Evolutionary conservation across 2,329 filamentous ascomycete species (phyloP).

Genomic region (Trichoderma sp.): DNA sequence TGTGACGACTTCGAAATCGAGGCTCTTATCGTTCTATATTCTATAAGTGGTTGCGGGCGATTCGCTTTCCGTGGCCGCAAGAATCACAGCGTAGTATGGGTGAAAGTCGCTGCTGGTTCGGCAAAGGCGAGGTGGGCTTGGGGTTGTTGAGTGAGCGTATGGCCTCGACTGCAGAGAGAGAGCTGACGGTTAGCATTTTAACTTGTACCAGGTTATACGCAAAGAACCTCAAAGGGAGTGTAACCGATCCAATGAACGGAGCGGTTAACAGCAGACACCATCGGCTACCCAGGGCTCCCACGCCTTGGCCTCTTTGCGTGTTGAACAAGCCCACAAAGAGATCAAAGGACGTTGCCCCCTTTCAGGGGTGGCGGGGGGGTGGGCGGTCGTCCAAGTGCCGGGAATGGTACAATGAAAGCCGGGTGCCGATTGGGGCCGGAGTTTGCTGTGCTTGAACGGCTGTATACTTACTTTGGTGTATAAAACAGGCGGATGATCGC

Average conservation of each 20-base stretch:
- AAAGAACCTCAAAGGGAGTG: slow-evolving; percentile 3
- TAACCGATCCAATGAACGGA: slow-evolving; percentile 16
- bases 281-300: slow-evolving; percentile 9
- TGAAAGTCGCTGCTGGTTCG: slow-evolving; percentile 11
- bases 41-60: background rate
- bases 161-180: slow-evolving; percentile 3
- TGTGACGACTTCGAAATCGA: background rate
- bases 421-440: slow-evolving; percentile 8
- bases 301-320: slow-evolving; percentile 8
- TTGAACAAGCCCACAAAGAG: slow-evolving; percentile 15
- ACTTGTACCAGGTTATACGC: slow-evolving; percentile 9
- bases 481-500: background rate
- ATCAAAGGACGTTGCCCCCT: background rate
- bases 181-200: slow-evolving; percentile 18
- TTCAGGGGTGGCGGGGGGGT: slow-evolving; percentile 1
- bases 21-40: slow-evolving; percentile 4
- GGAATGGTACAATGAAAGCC: slow-evolving; percentile 1
- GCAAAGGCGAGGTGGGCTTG: slow-evolving; percentile 7
- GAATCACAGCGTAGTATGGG: slow-evolving; percentile 1
- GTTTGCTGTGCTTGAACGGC: slow-evolving; percentile 10
- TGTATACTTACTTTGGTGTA: slow-evolving; percentile 20
- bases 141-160: background rate
- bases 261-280: slow-evolving; percentile 15
- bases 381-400: slow-evolving; percentile 7
- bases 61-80: background rate